Percentiles rank a stretch among this genome's conserved stretches.
Conservation (phyloP, 2,329 filamentous ascomycete genomes). For the Hymenoscyphus fructigenus region DNA sequence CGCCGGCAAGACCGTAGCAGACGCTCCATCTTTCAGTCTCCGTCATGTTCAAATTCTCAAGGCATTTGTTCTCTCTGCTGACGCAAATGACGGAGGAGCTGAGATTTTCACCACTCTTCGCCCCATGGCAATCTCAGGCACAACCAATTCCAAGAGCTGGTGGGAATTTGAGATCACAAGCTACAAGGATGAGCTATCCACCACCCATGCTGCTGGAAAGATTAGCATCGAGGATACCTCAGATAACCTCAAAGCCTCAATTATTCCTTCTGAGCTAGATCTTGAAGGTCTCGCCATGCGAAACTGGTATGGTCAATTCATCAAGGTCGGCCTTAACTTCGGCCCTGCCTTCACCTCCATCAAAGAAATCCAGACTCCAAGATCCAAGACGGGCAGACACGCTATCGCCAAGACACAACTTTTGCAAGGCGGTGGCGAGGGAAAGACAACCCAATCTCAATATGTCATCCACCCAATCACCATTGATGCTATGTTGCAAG, state of each 20-base stretch:
- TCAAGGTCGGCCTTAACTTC: slow-evolving; percentile 41
- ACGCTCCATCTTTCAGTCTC: slow-evolving; percentile 2
- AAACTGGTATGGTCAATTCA: slow-evolving; percentile 38
- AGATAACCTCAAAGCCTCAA: neutral
- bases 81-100: slow-evolving; percentile 6
- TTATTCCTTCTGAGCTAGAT: neutral
- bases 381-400: slow-evolving; percentile 8
- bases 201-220: slow-evolving; percentile 17
- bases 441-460: slow-evolving; percentile 9
- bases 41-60: slow-evolving; percentile 12
- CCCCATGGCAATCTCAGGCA: slow-evolving; percentile 10
- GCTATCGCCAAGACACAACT: slow-evolving; percentile 12
- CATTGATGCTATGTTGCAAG: slow-evolving; percentile 56
- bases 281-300: slow-evolving; percentile 13
- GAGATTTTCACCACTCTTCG: slow-evolving; percentile 18
- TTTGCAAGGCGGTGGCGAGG: slow-evolving; percentile 11
- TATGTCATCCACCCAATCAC: slow-evolving; percentile 54
- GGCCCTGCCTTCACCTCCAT: slow-evolving; percentile 41
- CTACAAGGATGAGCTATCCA: slow-evolving; percentile 1
- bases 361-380: slow-evolving; percentile 28
- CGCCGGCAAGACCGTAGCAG: neutral
- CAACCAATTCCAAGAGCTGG: slow-evolving; percentile 15
- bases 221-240: slow-evolving; percentile 4
- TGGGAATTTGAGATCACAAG: slow-evolving; percentile 19
- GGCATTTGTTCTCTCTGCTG: slow-evolving; percentile 9